Evolutionary conservation across 768 basidiomycete genomes (phyloP), one percentile per base, ranked within the genome.

Genomic region (Suillus decipiens): DNA sequence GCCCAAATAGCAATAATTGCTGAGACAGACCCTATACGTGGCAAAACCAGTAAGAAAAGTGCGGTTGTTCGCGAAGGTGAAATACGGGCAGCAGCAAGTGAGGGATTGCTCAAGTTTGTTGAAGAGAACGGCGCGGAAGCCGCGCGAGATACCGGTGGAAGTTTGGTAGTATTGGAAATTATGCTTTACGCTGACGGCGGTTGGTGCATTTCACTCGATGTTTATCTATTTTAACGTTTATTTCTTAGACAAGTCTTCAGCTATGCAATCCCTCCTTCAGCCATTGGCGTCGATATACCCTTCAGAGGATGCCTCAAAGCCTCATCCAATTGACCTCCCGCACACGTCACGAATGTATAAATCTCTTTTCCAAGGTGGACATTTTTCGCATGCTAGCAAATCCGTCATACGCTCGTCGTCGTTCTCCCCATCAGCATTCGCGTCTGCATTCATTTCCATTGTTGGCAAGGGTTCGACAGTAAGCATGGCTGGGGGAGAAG

Each of bases 101-200:
- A 86, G 41, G 86, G 82, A 11, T 78, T 98, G 22, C 71, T 97
- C n/a, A 75, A 81, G 33, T 90, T 90, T 79, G 81, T 96, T 1
- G 80, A 80, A 36, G 79, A 86, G 61, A 83, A 84, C 15, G 92
- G 86, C 0, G 84, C 79, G 4, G 80, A 80, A 48, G 77, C 91
- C 14, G 79, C 89, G 9, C 79, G 88, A 61, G 94, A 96, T 64
- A 85, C 95, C 0, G 90, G 88, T 24, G 92, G 92, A 8, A 90
- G 90, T 64, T 74, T 97, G 59, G 80, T 96, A 0, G 82, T 93
- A 8, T 78, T 83, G 12, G 95, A 98, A 65, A 80, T 95, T 56
- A 87, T 96, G 88, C 85, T 97, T 0, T 89, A 86, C 61, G 86
- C 92, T 4, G 89, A 93, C 42, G 94, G 92, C 70, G 93, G 95